These are phyloP conservation scores for Ormosia emarginata DNA, from an alignment of 306 rosid genomes.

Conservation along the genomic window DNA sequence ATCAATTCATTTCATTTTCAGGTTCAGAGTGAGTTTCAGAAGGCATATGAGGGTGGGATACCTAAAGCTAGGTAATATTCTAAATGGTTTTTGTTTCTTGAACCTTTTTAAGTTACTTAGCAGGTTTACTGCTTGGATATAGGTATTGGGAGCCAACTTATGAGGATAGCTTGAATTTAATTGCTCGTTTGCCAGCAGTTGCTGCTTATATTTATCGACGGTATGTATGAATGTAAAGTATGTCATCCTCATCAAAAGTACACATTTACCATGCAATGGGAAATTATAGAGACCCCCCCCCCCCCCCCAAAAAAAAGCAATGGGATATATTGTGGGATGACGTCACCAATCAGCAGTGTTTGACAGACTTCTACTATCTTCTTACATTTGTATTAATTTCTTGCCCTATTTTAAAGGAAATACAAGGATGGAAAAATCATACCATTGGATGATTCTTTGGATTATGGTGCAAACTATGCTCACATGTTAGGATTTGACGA, in stretches of 20 bases:
- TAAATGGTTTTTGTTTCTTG: neutral
- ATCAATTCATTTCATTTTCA: conserved; percentile 36
- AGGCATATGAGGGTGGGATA: conserved; percentile 87
- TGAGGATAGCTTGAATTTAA: conserved; percentile 84
- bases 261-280: neutral
- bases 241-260: conserved; percentile 5
- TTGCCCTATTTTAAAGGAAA: conserved; percentile 49
- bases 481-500: conserved; percentile 92
- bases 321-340: conserved; percentile 8
- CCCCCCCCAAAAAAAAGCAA: neutral
- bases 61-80: conserved; percentile 60
- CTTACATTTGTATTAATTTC: conserved; percentile 28
- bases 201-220: conserved; percentile 92
- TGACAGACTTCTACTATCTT: conserved; percentile 6
- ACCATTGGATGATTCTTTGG: conserved; percentile 76
- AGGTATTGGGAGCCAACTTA: conserved; percentile 99
- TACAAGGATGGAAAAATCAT: conserved; percentile 76
- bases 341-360: neutral
- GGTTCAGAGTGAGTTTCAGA: conserved; percentile 93
- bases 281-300: neutral
- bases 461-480: conserved; percentile 93
- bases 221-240: conserved; percentile 42
- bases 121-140: conserved; percentile 17
- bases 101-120: conserved; percentile 20
- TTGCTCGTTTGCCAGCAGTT: conserved; percentile 83